Evolutionary conservation across 129 eudicot genomes (phyloP).

Genomic region (Artemisia annua): DNA sequence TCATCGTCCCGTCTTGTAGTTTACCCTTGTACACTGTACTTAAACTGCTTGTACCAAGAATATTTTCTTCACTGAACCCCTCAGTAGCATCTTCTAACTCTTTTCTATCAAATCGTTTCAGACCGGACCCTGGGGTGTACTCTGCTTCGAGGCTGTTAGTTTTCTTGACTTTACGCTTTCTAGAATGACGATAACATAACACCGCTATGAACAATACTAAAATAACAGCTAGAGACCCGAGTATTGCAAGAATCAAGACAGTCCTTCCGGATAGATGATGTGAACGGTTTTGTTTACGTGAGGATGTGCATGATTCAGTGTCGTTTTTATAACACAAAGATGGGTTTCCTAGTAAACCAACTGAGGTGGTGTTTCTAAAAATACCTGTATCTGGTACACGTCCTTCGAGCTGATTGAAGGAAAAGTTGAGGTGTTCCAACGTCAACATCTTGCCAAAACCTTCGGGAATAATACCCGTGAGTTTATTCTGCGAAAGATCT

Average conservation of each 20-base stretch:
- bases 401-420: constrained; percentile 79
- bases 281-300: constrained; percentile 20
- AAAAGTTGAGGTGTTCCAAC: constrained; percentile 63
- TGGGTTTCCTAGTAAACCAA: constrained; percentile 63
- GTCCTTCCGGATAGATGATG: constrained; percentile 39
- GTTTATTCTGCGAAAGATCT: constrained; percentile 67
- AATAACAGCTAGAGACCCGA: constrained; percentile 38
- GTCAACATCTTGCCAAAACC: constrained; percentile 36
- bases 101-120: constrained; percentile 55
- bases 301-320: constrained; percentile 35
- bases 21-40: constrained; percentile 92
- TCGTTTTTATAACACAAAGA: constrained; percentile 52
- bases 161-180: constrained; percentile 22
- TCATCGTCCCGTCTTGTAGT: constrained; percentile 50
- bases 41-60: constrained; percentile 69
- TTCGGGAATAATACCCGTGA: constrained; percentile 67
- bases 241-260: constrained; percentile 38
- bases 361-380: constrained; percentile 37
- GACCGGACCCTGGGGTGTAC: constrained; percentile 33
- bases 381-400: constrained; percentile 54
- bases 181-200: constrained; percentile 19
- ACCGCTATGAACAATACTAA: constrained; percentile 32
- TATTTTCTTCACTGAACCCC: constrained; percentile 50
- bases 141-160: constrained; percentile 33
- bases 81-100: constrained; percentile 65